Conservation (phyloP, 768 basidiomycete genomes). For the Rhizopogon vesiculosus region DNA sequence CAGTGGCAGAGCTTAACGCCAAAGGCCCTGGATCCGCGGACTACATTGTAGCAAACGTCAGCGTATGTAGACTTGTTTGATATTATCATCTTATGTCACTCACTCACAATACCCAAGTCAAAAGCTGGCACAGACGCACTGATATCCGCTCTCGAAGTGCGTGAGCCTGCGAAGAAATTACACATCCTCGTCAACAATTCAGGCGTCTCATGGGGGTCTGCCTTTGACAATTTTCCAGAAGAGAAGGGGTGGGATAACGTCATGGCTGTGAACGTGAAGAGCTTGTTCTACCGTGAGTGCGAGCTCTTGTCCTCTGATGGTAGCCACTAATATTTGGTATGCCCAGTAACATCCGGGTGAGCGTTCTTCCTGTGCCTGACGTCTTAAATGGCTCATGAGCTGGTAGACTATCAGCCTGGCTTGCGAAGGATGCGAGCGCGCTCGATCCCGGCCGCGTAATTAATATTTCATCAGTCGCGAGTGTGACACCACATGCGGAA, state of each 20-base stretch:
- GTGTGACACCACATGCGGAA: slow-evolving; percentile 49
- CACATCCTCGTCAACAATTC: slow-evolving; percentile 86
- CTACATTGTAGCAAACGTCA: slow-evolving; percentile 72
- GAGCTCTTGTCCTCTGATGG: background rate
- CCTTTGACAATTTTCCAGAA: slow-evolving; percentile 68
- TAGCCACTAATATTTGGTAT: background rate
- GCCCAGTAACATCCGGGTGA: slow-evolving; percentile 40
- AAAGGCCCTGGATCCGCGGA: slow-evolving; percentile 56
- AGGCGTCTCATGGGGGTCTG: slow-evolving; percentile 75
- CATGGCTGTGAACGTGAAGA: slow-evolving; percentile 81
- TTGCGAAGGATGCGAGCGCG: slow-evolving; percentile 60
- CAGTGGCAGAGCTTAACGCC: slow-evolving; percentile 57
- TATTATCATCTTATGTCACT: background rate
- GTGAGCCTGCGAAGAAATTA: slow-evolving; percentile 54
- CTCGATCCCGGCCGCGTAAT: slow-evolving; percentile 71
- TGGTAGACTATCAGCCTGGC: slow-evolving; percentile 36
- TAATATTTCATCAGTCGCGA: slow-evolving; percentile 74
- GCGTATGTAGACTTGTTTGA: slow-evolving; percentile 38
- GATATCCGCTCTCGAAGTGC: slow-evolving; percentile 60
- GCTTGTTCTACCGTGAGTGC: slow-evolving; percentile 70
- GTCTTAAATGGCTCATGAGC: background rate
- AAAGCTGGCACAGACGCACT: slow-evolving; percentile 79
- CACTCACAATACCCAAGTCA: slow-evolving; percentile 34
- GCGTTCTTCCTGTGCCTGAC: slow-evolving; percentile 1
- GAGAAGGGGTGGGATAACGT: slow-evolving; percentile 84